phyloP scores from a whole-genome alignment of 768 basidiomycete species.

The Boletus reticulatus region DNA sequence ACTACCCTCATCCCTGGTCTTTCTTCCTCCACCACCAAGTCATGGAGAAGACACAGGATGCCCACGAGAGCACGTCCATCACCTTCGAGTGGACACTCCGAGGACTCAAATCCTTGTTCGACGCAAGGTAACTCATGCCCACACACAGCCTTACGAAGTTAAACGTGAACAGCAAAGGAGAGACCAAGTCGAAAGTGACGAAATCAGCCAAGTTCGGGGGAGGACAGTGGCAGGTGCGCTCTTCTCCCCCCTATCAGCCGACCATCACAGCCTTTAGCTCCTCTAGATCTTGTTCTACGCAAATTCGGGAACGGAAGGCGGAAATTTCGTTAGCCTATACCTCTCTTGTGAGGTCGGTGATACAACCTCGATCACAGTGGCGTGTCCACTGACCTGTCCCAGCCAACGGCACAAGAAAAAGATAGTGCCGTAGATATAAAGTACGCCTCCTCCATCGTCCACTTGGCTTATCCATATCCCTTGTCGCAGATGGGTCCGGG shows the following conservation, averaged over 20 bases:
- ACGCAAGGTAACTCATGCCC: slow-evolving; percentile 47
- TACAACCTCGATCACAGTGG: not conserved
- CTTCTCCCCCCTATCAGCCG: not conserved
- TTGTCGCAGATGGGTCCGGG: slow-evolving; percentile 68
- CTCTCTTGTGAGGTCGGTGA: slow-evolving; percentile 74
- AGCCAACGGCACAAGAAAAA: slow-evolving; percentile 80
- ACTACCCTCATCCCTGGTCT: too few species aligned
- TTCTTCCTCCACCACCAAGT: too few species aligned
- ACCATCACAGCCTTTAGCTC: not conserved
- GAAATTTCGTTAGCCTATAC: slow-evolving; percentile 70
- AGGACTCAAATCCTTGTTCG: slow-evolving; percentile 70
- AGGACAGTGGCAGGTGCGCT: slow-evolving; percentile 68
- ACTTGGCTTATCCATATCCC: not conserved
- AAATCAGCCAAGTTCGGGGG: slow-evolving; percentile 75
- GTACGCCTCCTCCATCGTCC: slow-evolving; percentile 28
- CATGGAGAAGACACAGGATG: slow-evolving; percentile 37
- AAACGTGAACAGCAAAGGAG: slow-evolving; percentile 52
- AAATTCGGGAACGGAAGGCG: slow-evolving; percentile 68
- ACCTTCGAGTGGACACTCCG: slow-evolving; percentile 79
- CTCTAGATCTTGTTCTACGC: slow-evolving; percentile 77
- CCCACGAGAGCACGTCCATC: slow-evolving; percentile 52
- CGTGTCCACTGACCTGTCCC: slow-evolving; percentile 7
- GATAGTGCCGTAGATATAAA: slow-evolving; percentile 63
- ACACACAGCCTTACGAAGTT: not conserved
- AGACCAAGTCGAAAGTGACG: slow-evolving; percentile 71